Conservation (phyloP, 345 rosid species). For the Hibiscus tridactylites region DNA sequence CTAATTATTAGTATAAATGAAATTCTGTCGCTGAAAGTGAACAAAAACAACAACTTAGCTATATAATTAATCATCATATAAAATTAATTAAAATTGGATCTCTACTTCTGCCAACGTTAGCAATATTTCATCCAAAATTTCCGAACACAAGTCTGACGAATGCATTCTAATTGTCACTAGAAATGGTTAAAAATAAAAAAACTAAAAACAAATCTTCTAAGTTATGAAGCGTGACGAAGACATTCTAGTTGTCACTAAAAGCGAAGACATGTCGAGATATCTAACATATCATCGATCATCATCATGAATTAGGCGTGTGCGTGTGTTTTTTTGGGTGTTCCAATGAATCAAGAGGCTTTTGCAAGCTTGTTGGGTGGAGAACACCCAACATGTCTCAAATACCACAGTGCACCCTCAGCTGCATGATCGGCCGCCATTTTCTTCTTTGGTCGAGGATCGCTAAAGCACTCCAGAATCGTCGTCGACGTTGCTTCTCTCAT, state of each 20-base stretch:
- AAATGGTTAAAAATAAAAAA: no score
- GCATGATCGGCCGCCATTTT: conserved; percentile 57
- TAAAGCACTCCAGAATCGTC: conserved; percentile 36
- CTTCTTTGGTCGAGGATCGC: conserved; percentile 35
- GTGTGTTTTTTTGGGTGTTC: background rate
- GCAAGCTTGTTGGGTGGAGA: background rate
- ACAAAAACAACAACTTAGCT: no score
- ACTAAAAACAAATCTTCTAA: no score
- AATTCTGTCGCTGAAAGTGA: no score
- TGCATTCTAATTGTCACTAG: no score
- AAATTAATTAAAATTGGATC: no score
- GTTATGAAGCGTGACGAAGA: background rate
- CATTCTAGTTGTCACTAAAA: background rate
- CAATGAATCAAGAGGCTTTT: background rate
- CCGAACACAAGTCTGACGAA: no score
- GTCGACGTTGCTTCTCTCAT: conserved; percentile 13
- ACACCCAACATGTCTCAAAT: conserved; percentile 36
- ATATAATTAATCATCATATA: no score
- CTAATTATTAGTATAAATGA: no score
- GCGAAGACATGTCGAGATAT: background rate
- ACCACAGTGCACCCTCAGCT: conserved; percentile 70
- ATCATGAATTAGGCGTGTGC: background rate
- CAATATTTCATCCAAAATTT: no score
- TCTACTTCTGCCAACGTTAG: no score
- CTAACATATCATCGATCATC: background rate